A percentile compares a stretch with the other conserved stretches of the same genome.
phyloP scores from a whole-genome alignment of 331 rosid species.

The Rhamnella rubrinervis region DNA sequence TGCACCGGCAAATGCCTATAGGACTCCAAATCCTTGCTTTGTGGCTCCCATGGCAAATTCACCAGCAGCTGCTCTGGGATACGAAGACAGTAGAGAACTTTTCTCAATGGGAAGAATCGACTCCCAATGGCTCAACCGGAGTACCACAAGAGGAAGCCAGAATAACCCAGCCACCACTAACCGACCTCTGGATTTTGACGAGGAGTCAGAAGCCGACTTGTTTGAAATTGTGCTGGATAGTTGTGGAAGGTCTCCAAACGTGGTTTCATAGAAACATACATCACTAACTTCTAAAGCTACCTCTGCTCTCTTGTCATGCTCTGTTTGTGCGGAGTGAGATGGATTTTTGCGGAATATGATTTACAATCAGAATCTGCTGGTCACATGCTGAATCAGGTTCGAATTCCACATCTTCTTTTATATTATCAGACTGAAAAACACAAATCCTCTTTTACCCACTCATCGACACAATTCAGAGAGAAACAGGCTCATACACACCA shows the following conservation, averaged over 20 bases:
- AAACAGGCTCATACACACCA: conserved; percentile 26
- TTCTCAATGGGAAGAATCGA: conserved; percentile 94
- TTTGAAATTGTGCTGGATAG: conserved; percentile 83
- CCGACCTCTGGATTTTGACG: conserved; percentile 51
- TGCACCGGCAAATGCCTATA: conserved; percentile 76
- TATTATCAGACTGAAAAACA: neutral
- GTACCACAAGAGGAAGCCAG: conserved; percentile 56
- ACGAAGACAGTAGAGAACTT: conserved; percentile 85
- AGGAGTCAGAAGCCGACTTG: conserved; percentile 82
- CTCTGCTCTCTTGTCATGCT: neutral
- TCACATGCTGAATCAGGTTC: neutral
- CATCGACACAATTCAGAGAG: conserved; percentile 16
- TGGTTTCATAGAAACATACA: conserved; percentile 23
- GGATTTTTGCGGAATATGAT: conserved; percentile 23
- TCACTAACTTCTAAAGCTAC: neutral
- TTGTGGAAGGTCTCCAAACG: conserved; percentile 43
- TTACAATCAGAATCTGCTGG: neutral
- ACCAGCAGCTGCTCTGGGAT: conserved; percentile 46
- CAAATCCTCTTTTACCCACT: neutral
- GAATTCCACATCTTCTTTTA: neutral
- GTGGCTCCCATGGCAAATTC: conserved; percentile 55
- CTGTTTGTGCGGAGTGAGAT: conserved; percentile 14
- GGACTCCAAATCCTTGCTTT: conserved; percentile 92
- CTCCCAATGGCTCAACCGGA: conserved; percentile 63
- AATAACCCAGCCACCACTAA: conserved; percentile 27